Evolutionary conservation across 2,329 filamentous ascomycete species (phyloP), one percentile per base, ranked within the genome.

Genomic region (Byssothecium circinans): DNA sequence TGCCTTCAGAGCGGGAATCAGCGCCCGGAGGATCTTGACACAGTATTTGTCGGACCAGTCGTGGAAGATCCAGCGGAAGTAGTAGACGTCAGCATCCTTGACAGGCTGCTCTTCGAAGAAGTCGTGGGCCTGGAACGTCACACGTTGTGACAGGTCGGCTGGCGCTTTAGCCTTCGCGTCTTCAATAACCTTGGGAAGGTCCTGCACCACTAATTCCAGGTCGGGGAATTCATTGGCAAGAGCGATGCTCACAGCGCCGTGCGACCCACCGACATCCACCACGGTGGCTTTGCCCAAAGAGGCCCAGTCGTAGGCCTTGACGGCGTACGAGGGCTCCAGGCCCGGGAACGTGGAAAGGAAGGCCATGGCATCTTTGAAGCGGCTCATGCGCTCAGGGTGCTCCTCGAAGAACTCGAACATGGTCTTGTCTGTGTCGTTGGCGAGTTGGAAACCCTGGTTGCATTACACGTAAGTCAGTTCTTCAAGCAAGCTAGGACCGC

Each of bases 1-100:
- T 4, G 41, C 41, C 42, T 57, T 64, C 43, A 68, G 40, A 0
- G 61, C 58, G 1, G 59, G 57, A 12, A 52, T 47, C 29, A 59
- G 35, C 2, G 46, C 52, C 20, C 33, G 37, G 1, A 65, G 35
- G 15, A 58, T 54, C 40, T 49, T 47, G n/a, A 55, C 7, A 32
- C 53, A 57, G 15, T 60, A 54, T 33, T 61, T 57, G 46, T 73
- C 69, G 5, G 63, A 53, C 71, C 71, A 75, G 50, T 76, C 68
- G 49, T 75, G 74, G 15, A 75, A 53, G 10, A 73, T 64, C 50
- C 62, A 66, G 19, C 72, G 65, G 27, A 74, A 64, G 18, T 71
- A 57, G 49, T 74, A 75, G 17, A 65, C 52, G 40, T 65, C 60
- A 8, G 69, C 69, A 18, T 49, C 30, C 41, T 56, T 53, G 30